Base-by-base conservation (phyloP, 2,329 filamentous ascomycete species). In the Colletotrichum sp. region DNA sequence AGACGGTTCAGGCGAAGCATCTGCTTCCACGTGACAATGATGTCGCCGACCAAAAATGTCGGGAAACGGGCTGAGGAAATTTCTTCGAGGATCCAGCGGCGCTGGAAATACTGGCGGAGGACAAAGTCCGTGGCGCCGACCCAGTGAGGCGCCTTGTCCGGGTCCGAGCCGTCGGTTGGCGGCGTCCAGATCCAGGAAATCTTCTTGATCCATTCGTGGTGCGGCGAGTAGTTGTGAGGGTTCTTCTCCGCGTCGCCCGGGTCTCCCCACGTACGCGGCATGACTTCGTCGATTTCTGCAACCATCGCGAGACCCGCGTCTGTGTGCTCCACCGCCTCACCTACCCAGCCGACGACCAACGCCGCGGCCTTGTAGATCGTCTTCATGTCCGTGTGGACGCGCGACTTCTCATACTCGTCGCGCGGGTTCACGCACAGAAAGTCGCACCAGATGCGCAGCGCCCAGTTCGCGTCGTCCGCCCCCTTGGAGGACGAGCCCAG, bases 61-160 rank as follows among this genome's bases (percentile, higher is more conserved):
- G 74, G 74, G 32, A 85, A 83, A 2, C 82, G 79, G 2, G 82
- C 82, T 76, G 83, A 78, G 44, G 83, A 78, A 52, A 85, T 80
- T 72, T 85, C 84, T 61, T 84, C 84, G 4, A 85, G 78, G 59
- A 85, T 85, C 84, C 84, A 85, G 3, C 80, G 81, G 5, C 84
- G 82, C 34, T 83, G 81, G 69, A 85, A 85, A 61, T 83, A 84
- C 3, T 80, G 79, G 6, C 84, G 79, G 34, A 72, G 78, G 44
- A 84, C 76, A 52, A 85, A 84, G 61, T 82, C 82, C 6, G 78
- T 72, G 71, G 78, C 77, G 76, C 80, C 80, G 5, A 79, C 57
- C 44, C 79, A 80, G 16, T 78, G 77, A 13, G 80, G 79, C 63
- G 77, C 64, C 15, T 76, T 75, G 59, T 80, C 77, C 32, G 78